phyloP scores from a whole-genome alignment of 148 eudicot species.

The Nyssa sinensis region DNA sequence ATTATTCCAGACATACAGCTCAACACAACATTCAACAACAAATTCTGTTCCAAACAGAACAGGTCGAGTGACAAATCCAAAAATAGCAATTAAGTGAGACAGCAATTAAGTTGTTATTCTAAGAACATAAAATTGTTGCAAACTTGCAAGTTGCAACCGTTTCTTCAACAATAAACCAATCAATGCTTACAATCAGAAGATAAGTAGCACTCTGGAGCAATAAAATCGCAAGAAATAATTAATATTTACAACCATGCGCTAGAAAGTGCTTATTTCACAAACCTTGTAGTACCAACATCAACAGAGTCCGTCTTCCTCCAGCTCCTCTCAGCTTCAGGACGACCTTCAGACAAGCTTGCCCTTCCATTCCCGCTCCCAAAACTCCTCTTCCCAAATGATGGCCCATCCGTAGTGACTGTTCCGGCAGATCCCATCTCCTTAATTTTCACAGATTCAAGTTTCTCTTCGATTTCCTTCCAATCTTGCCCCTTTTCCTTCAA shows the following conservation, averaged over 20 bases:
- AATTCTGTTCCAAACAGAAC: too few relatives aligned
- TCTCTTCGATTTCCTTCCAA: conserved; percentile 97
- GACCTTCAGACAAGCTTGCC: conserved; percentile 27
- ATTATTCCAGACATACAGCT: too few relatives aligned
- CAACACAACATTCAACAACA: too few relatives aligned
- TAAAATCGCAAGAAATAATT: too few relatives aligned
- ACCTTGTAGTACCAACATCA: conserved; percentile 59
- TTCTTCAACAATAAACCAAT: too few relatives aligned
- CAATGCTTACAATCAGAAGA: too few relatives aligned
- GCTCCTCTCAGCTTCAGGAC: conserved; percentile 43
- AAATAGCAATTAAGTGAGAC: too few relatives aligned
- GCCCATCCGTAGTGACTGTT: conserved; percentile 30
- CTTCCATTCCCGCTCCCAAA: conserved; percentile 48
- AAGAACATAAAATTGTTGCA: too few relatives aligned
- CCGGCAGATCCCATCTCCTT: conserved; percentile 41
- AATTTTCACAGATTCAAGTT: conserved; percentile 57
- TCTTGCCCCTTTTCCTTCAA: conserved; percentile 89
- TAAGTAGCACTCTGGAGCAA: too few relatives aligned
- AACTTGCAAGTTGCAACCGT: too few relatives aligned
- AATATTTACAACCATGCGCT: background rate
- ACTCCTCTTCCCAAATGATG: conserved; percentile 38
- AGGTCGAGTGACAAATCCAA: too few relatives aligned
- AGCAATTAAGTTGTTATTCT: background rate
- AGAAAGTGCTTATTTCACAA: conserved; percentile 16
- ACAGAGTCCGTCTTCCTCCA: conserved; percentile 73